A percentile compares a stretch with the other conserved stretches of the same genome.
phyloP scores from a whole-genome alignment of 176 grass and related monocot genomes.

The Hordeum vulgare region MorexV3_pseudomolecules_assembly NC_058519.1:194075653-194076152 shows the following conservation, averaged over 20 bases:
- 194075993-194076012: not conserved
- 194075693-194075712: not conserved
- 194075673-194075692: not conserved
- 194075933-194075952: not conserved
- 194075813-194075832: not conserved
- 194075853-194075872: not conserved
- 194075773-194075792: too few species aligned
- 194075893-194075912: not conserved
- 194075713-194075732: not conserved
- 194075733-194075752: not conserved
- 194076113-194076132: conserved; percentile 14
- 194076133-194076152: conserved; percentile 25
- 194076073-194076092: conserved; percentile 16
- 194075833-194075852: not conserved
- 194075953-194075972: not conserved
- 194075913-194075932: too few species aligned
- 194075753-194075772: too few species aligned
- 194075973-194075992: not conserved
- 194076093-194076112: conserved; percentile 16
- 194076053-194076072: conserved; percentile 20
- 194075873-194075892: not conserved
- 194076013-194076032: not conserved
- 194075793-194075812: not conserved
- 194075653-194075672: too few species aligned
- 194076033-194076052: not conserved